These are phyloP conservation scores for Penicillium olsonii DNA, from an alignment of 2,329 filamentous ascomycete genomes.

Conservation along the genomic window DNA sequence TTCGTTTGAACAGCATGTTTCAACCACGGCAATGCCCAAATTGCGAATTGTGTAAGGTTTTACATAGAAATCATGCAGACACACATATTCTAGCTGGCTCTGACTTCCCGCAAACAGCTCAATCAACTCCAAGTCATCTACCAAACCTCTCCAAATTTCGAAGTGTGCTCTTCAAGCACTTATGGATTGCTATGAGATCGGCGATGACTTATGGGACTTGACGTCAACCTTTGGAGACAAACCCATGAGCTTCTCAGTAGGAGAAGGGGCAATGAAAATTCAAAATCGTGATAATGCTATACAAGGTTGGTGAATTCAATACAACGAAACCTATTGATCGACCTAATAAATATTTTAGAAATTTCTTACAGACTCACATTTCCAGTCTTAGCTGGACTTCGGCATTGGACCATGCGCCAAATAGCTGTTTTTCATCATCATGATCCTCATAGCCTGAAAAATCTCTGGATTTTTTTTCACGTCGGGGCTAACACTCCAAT, in stretches of 20 bases:
- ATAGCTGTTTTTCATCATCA: constrained; percentile 19
- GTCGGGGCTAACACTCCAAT: constrained; percentile 1
- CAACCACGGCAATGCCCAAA: background rate
- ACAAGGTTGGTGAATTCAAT: background rate
- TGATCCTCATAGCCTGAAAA: constrained; percentile 5
- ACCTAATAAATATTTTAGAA: constrained; percentile 6
- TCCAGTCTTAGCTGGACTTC: background rate
- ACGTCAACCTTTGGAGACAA: constrained; percentile 23
- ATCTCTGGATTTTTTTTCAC: constrained; percentile 23
- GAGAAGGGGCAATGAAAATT: constrained; percentile 19
- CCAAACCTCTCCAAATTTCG: constrained; percentile 17
- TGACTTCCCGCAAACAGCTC: background rate
- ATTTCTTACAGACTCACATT: constrained; percentile 15
- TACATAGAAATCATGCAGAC: background rate
- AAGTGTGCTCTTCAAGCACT: constrained; percentile 11
- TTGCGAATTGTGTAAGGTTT: background rate
- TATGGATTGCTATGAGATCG: constrained; percentile 14
- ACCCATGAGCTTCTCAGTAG: constrained; percentile 19
- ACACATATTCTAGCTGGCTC: background rate
- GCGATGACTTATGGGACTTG: constrained; percentile 13
- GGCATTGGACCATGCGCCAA: constrained; percentile 21
- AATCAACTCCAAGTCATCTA: constrained; percentile 5
- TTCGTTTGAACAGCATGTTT: constrained; percentile 14
- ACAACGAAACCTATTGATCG: background rate
- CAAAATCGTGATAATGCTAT: constrained; percentile 11